Conservation (phyloP, 805 yeast species). For the Dipodascus geniculatus region DNA sequence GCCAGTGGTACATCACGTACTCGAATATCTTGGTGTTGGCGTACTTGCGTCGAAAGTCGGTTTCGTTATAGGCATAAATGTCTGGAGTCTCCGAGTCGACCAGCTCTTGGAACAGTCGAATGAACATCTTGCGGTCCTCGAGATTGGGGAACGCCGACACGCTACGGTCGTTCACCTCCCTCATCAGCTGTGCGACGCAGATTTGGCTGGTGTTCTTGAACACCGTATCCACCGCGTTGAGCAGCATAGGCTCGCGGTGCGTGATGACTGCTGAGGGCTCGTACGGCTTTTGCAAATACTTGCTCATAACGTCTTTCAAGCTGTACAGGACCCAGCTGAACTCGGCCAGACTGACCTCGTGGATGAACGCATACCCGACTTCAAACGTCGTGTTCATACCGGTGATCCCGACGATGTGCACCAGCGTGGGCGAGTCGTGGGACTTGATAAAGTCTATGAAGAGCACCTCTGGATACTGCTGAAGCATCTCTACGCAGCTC, state of each 20-base stretch:
- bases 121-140: neutral
- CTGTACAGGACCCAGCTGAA: neutral
- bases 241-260: neutral
- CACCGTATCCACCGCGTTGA: neutral
- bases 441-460: neutral
- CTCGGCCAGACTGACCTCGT: neutral
- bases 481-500: neutral
- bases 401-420: neutral
- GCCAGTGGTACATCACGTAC: neutral
- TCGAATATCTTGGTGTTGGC: neutral
- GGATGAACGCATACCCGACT: neutral
- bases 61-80: neutral
- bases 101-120: neutral
- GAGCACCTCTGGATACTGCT: neutral
- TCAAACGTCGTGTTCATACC: slow-evolving; percentile 1
- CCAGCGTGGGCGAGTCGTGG: neutral
- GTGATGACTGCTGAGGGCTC: slow-evolving; percentile 1
- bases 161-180: neutral
- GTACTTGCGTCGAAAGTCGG: neutral
- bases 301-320: neutral
- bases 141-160: neutral
- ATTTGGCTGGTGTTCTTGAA: neutral
- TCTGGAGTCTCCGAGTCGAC: neutral
- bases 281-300: neutral
- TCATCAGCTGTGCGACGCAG: neutral